A percentile compares a stretch with the other conserved stretches of the same genome.
Conservation (phyloP, 2,329 filamentous ascomycete genomes). For the Neoscytalidium dimidiatum region DNA sequence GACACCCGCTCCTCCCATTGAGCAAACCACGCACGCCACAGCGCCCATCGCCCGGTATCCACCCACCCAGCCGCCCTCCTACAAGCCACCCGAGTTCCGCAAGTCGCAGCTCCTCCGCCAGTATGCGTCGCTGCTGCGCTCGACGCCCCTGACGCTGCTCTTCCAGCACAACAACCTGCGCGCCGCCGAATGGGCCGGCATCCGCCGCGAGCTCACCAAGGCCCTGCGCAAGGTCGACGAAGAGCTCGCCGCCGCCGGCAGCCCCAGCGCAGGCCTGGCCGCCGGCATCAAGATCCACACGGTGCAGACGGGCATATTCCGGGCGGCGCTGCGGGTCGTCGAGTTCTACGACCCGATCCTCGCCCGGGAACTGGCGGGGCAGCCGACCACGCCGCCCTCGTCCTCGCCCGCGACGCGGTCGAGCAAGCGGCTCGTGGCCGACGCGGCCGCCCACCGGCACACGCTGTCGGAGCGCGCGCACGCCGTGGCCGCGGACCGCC, state of each 20-base stretch:
- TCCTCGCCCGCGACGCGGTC: conserved; percentile 36
- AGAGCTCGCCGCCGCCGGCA: conserved; percentile 58
- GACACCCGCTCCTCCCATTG: conserved; percentile 55
- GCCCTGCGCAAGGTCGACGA: conserved; percentile 68
- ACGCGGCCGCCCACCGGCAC: conserved; percentile 47
- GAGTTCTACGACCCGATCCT: conserved; percentile 67
- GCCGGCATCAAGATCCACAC: conserved; percentile 74
- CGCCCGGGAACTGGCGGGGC: conserved; percentile 24
- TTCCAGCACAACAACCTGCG: conserved; percentile 81
- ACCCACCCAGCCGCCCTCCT: conserved; percentile 78
- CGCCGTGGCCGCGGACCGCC: conserved; percentile 50
- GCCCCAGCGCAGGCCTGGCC: conserved; percentile 48
- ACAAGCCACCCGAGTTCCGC: conserved; percentile 81
- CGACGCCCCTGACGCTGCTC: conserved; percentile 80
- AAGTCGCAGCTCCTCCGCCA: conserved; percentile 86
- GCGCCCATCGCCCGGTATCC: conserved; percentile 54
- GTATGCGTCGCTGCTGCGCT: conserved; percentile 85
- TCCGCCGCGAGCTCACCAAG: conserved; percentile 67
- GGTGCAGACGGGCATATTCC: conserved; percentile 86
- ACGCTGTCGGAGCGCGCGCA: conserved; percentile 60
- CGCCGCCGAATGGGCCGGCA: conserved; percentile 72
- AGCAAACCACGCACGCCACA: conserved; percentile 48
- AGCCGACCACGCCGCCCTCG: conserved; percentile 24
- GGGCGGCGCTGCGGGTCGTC: conserved; percentile 78
- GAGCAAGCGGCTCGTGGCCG: conserved; percentile 35